Conservation (phyloP, 2,329 filamentous ascomycete genomes). For the Zopfia rhizophila region DNA sequence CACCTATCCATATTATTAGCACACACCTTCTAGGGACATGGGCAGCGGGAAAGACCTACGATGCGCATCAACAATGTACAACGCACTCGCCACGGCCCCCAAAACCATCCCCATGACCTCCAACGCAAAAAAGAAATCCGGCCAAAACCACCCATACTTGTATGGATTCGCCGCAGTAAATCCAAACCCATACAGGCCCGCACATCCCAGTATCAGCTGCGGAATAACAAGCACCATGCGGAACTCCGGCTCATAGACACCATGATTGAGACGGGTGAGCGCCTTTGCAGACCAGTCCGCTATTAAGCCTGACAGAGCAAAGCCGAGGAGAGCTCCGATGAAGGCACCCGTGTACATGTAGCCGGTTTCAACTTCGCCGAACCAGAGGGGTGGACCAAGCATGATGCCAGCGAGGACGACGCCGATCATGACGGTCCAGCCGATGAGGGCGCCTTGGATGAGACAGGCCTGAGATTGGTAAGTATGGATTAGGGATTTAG, state of each 20-base stretch:
- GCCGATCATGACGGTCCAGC: conserved; percentile 92
- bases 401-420: conserved; percentile 87
- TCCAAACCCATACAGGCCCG: conserved; percentile 87
- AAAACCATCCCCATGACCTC: conserved; percentile 92
- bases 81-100: conserved; percentile 82
- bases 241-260: conserved; percentile 92
- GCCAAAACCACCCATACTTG: conserved; percentile 76
- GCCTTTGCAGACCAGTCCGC: conserved; percentile 76
- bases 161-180: conserved; percentile 71
- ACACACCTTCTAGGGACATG: conserved; percentile 1
- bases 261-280: conserved; percentile 79
- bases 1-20: conserved; percentile 60
- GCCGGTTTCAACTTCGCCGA: conserved; percentile 82
- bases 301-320: conserved; percentile 77
- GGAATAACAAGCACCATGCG: conserved; percentile 84
- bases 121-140: conserved; percentile 83
- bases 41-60: conserved; percentile 57
- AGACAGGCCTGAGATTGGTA: conserved; percentile 63
- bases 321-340: conserved; percentile 81
- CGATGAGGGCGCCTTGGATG: conserved; percentile 89
- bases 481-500: too few species aligned
- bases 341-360: conserved; percentile 86
- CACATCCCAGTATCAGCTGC: conserved; percentile 79
- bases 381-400: conserved; percentile 82
- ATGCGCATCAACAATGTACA: conserved; percentile 95